Percentiles rank a stretch among this genome's conserved stretches.
Conservation (phyloP, 169 alveolate species). For the Cryptosporidium tyzzeri region DNA sequence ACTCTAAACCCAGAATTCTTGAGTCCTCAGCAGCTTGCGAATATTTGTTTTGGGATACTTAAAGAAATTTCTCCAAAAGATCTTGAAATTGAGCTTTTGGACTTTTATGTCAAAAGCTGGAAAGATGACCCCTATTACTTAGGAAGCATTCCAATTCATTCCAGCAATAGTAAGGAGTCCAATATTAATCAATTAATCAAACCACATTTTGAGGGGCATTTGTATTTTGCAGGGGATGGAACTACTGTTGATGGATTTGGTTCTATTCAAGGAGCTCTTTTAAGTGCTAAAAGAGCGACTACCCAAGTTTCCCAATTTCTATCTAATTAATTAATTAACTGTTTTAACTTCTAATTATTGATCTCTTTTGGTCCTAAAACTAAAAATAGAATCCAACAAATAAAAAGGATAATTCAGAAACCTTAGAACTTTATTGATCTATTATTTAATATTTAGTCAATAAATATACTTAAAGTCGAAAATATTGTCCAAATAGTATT, state of each 20-base stretch:
- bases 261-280: slow-evolving; percentile 63
- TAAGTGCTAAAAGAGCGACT: slow-evolving; percentile 73
- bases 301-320: slow-evolving; percentile 47
- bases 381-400: neutral
- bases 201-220: slow-evolving; percentile 67
- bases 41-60: slow-evolving; percentile 42
- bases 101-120: slow-evolving; percentile 48
- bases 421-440: neutral
- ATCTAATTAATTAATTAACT: slow-evolving; percentile 14
- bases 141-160: slow-evolving; percentile 68
- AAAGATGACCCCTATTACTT: slow-evolving; percentile 39
- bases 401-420: neutral
- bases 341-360: neutral
- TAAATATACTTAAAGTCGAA: neutral
- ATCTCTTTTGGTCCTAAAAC: neutral
- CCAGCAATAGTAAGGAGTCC: slow-evolving; percentile 41
- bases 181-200: slow-evolving; percentile 55
- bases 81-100: slow-evolving; percentile 4
- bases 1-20: neutral
- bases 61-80: slow-evolving; percentile 43
- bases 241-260: slow-evolving; percentile 69
- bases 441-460: neutral
- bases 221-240: slow-evolving; percentile 75
- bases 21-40: slow-evolving; percentile 14
- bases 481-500: neutral